Base-by-base conservation (phyloP, 2,329 filamentous ascomycete genomes). In the Phialophora tarda region DNA sequence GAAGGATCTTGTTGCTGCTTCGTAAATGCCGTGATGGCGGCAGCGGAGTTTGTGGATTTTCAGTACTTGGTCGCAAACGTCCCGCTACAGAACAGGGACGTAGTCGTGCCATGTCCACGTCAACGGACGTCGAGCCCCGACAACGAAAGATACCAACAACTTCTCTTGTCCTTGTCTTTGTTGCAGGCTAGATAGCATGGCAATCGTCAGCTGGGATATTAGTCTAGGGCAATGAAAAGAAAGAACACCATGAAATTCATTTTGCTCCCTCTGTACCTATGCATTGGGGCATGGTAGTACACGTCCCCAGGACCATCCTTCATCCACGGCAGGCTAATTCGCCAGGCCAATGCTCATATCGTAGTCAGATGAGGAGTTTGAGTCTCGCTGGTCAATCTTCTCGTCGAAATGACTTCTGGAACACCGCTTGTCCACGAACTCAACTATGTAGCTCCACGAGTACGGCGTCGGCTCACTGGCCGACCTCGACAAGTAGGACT, bases 1-100 rank as follows among this genome's bases (percentile, higher is more conserved):
- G 93, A 99, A 98, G 92, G 95, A 99, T 78, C 83, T 91, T 75
- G 81, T 82, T 77, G 78, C 83, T 77, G 77, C 81, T 77, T 79
- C 82, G 76, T 88, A 85, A 81, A 74, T 34, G 38, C 38, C 14
- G 14, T n/a, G 4, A n/a, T 17, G 17, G 14, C 17, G 38, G 38
- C 38, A 8, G 17, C 17, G 38, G 38, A 8, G 14, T 17, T 44
- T 44, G 38, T 44, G 38, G 5, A 44, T 44, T 44, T 44, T 8
- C 38, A 44, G 17, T 44, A 44, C 14, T 44, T 44, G 38, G 17
- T n/a, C 17, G 38, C 14, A 44, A n/a, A 44, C 17, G 17, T 44
- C 38, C 7, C 6, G 38, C 5, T 2, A 44, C 14, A 44, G 38
- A n/a, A 5, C 38, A n/a, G 38, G 38, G 38, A 44, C 38, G 10